Evolutionary conservation across 176 grass and related monocot genomes (phyloP).

Genomic region (Zoysia japonica): DNA sequence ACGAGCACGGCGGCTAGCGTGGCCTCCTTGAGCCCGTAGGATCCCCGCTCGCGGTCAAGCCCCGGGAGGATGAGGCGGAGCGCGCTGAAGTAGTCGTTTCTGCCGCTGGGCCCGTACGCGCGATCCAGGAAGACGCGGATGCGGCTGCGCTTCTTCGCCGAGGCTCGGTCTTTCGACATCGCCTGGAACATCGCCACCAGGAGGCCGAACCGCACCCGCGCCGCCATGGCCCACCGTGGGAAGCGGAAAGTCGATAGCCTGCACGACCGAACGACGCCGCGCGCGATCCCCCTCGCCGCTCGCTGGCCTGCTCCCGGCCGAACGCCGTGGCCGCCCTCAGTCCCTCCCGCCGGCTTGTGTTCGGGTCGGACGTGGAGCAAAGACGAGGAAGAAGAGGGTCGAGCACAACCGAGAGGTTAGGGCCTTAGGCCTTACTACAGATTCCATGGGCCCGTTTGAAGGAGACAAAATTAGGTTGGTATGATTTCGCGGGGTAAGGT

Average conservation of each 20-base stretch:
- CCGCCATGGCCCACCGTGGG: slow-evolving; percentile 55
- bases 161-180: slow-evolving; percentile 63
- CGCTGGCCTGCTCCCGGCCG: background rate
- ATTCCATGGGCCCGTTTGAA: background rate
- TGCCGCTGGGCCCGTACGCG: slow-evolving; percentile 61
- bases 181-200: slow-evolving; percentile 89
- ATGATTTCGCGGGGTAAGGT: background rate
- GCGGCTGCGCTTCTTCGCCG: slow-evolving; percentile 72
- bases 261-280: background rate
- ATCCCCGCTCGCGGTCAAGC: slow-evolving; percentile 84
- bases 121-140: slow-evolving; percentile 73
- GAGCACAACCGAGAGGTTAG: background rate
- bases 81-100: slow-evolving; percentile 77
- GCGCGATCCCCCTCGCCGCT: background rate
- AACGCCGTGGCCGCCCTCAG: background rate
- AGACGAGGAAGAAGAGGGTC: background rate
- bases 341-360: background rate
- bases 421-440: background rate
- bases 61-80: slow-evolving; percentile 68
- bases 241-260: background rate
- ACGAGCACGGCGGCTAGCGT: slow-evolving; percentile 69
- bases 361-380: background rate
- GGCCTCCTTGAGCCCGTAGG: slow-evolving; percentile 95
- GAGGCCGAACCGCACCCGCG: slow-evolving; percentile 71
- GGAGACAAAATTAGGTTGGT: background rate